Base-by-base conservation (phyloP, 2,329 filamentous ascomycete species). In the Penicillium sp. region DNA sequence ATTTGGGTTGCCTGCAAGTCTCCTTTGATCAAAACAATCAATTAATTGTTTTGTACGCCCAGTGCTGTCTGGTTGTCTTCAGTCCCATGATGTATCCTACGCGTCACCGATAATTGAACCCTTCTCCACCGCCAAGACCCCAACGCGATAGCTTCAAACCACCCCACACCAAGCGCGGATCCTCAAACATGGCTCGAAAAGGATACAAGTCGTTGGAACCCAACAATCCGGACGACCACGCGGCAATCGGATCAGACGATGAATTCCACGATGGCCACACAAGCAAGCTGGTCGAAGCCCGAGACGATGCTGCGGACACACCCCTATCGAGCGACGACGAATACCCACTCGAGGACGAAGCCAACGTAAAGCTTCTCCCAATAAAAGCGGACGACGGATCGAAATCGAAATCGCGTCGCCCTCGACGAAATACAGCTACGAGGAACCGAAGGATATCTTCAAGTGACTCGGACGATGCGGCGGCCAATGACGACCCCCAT, bases 331-430 rank as follows among this genome's bases (percentile, higher is more conserved):
- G 47, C n/a, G 29, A 53, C 14, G 29, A 49, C 41, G 29, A 51
- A 35, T 29, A 44, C 3, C 5, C 39, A n/a, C 6, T 44, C 7
- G 52, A 61, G 9, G 52, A 59, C 45, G 56, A 59, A n/a, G 53
- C 52, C 22, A 47, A 64, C 31, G 26, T 65, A 26, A 62, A 60
- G 33, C 57, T 66, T 3, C 43, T 63, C 13, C 62, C 62, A 2
- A 24, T 64, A 24, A 48, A 49, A 19, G 47, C 21, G 7, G 21
- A 37, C 33, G 29, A 47, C 31, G 45, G 44, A 43, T 22, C 39
- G 0, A 53, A 48, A 48, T 43, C 16, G 9, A 53, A 51, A 48
- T 43, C 19, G 13, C 35, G 19, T 33, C 47, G 13, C 7, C 19
- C 21, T 5, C 27, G 11, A 11, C 50, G 31, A 21, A 26, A 33